Base-by-base conservation (phyloP, 805 yeast species). In the Komagataella kurtzmanii region DNA sequence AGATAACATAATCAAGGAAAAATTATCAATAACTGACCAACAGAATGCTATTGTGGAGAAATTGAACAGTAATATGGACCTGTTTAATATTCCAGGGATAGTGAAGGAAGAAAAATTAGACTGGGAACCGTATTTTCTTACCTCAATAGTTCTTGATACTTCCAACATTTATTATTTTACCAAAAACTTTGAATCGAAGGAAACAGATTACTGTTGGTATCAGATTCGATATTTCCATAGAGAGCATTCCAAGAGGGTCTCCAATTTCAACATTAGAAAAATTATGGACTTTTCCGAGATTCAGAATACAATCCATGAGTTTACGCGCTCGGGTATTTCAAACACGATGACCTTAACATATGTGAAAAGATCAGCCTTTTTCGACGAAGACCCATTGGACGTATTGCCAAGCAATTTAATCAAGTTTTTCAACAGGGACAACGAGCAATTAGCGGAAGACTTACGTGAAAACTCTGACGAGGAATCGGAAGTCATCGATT, bases 81-180 rank as follows among this genome's bases (percentile, higher is more conserved):
- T 65, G 8, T 56, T 52, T 43, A 63, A 68, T 50, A 58, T 67
- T 14, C 58, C 65, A 5, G 50, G 45, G 6, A 48, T 69, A 4
- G 45, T 70, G 36, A 55, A 57, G 2, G 56, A 56, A 3, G 46
- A 52, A 14, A 60, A 59, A 10, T 50, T 45, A 1, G 49, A 54
- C 12, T 47, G 63, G 10, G 74, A 71, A 24, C 73, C 74, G 3
- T 71, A 70, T 62, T 50, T 70, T 6, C 55, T 73, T 3, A 59
- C 61, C 10, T 76, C 75, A 21, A 64, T 68, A 3, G 60, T 72
- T 2, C 46, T 71, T 8, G 62, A 59, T 45, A 63, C 65, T 7
- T 52, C 56, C 3, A 62, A 62, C 19, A 71, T 65, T 53, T 69
- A 61, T 40, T 69, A 59, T 50, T 50, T 61, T 48, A 61, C 56